Base-by-base conservation (phyloP, 2,329 filamentous ascomycete genomes). In the Madurella fahalii region DNA sequence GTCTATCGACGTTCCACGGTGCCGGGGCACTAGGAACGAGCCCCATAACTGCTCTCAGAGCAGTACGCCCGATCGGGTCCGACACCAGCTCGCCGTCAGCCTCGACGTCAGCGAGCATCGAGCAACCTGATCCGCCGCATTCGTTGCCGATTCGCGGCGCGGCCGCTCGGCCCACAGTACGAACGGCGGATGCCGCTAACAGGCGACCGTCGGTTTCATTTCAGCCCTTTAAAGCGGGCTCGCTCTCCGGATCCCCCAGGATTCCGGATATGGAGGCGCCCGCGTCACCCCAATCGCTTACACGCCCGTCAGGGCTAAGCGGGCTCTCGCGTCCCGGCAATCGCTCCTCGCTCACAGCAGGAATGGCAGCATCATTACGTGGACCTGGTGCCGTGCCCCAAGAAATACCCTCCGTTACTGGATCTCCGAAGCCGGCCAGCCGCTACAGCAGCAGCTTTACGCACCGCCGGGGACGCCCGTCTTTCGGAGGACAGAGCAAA, bases 361-460 rank as follows among this genome's bases (percentile, higher is more conserved):
- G 89, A 5, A 90, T 90, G 74, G 86, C 89, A 40, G 81, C 87
- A 40, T 88, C 86, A 1, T 72, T 91, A 8, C 79, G 88, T 51
- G 84, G 85, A 9, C 84, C 79, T 0, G 84, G 87, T 4, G 72
- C 83, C 4, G 73, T 87, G 9, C 83, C 83, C 39, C 85, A 90
- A 15, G 77, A 83, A 51, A 85, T 86, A 9, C 83, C 83, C 37
- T 85, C 90, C 8, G 75, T 82, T 52, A 84, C 86, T 5, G 84
- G 87, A 52, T 95, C 91, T 8, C 91, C 93, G 2, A 88, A 87
- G 58, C 89, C 90, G 0, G 84, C 89, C n/a, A 86, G 85, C 57
- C 85, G 89, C 45, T 97, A 95, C 68, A 95, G 90, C 70, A 97
- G 93, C 70, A 96, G 92, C 66, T 99, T 99, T 65, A 89, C 87